phyloP scores from a whole-genome alignment of 2,329 filamentous ascomycete genomes.

The Trichophyton schoenleinii region DNA sequence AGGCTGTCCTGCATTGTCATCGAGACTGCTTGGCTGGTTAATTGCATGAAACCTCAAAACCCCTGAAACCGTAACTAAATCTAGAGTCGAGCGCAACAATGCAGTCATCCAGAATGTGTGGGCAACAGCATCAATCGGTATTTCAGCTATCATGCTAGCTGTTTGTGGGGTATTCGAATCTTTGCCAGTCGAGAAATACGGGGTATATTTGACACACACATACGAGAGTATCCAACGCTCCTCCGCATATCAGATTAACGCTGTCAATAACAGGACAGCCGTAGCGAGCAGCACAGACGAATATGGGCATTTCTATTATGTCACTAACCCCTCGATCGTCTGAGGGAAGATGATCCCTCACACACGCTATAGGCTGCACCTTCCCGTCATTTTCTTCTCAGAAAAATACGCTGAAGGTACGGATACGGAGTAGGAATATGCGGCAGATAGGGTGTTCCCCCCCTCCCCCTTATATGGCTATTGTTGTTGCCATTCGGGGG shows the following conservation, averaged over 20 bases:
- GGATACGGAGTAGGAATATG: not conserved
- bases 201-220: not conserved
- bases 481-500: too few relatives aligned
- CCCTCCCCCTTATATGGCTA: too few relatives aligned
- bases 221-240: not conserved
- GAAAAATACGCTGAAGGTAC: not conserved
- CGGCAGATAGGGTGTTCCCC: not conserved
- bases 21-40: not conserved
- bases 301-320: not conserved
- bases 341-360: not conserved
- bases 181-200: not conserved
- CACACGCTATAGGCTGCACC: not conserved
- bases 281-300: not conserved
- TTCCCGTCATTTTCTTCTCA: not conserved
- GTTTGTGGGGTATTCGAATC: not conserved
- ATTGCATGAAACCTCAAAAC: not conserved
- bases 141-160: not conserved
- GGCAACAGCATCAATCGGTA: not conserved
- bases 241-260: not conserved
- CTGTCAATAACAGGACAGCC: not conserved
- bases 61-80: not conserved
- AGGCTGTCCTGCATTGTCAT: not conserved
- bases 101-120: not conserved
- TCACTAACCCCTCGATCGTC: conserved; percentile 1
- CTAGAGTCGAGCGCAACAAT: not conserved